Evolutionary conservation across 164 flowering plant species (phyloP), one percentile per base, ranked within the genome.

Genomic region (Vitis rotundifolia): DNA sequence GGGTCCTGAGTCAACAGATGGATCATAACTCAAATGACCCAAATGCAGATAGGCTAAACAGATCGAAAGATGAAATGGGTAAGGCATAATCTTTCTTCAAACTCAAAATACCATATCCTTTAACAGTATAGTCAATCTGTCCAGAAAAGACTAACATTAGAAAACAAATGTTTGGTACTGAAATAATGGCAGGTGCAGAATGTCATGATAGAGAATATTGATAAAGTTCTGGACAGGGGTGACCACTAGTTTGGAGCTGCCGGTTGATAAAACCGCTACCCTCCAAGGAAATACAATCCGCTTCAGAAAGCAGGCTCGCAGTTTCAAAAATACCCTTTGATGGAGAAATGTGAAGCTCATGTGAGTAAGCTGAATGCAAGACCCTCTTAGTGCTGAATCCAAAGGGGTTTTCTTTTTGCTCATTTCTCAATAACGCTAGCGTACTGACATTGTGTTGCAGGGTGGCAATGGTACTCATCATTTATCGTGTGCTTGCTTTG

Each of bases 201-300:
- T 66, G 89, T 93, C 67, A 91, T 93, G 97, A 80, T 90, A 16
- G 92, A 90, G 64, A 93, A 90, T 67, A 91, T 93, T 60, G 95
- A 91, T 52, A 93, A 89, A 82, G 93, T 93, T 18, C 69, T 93
- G 68, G 94, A 93, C 47, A 84, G 98, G 76, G 98, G 98, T 55
- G 97, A 91, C 64, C 88, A 2, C 26, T 22, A 22, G 92, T 3
- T 79, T 93, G 79, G 87, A 80, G 16, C 59, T 93, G 74, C 84
- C 91, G 60, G 94, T 93, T 63, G 95, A 89, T 61, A 91, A 89
- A 76, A 86, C 92, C 19, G 72, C 79, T 7, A 81, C 65, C 12
- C 70, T 93, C 85, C 97, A 91, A 85, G 89, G 89, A 60, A 89
- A 88, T 63, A 79, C 95, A 59, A 59, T 87, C 60, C 87, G 92